A percentile compares a stretch with the other conserved stretches of the same genome.
Conservation (phyloP, 805 yeast species). For the Myxozyma lipomycoides region DNA sequence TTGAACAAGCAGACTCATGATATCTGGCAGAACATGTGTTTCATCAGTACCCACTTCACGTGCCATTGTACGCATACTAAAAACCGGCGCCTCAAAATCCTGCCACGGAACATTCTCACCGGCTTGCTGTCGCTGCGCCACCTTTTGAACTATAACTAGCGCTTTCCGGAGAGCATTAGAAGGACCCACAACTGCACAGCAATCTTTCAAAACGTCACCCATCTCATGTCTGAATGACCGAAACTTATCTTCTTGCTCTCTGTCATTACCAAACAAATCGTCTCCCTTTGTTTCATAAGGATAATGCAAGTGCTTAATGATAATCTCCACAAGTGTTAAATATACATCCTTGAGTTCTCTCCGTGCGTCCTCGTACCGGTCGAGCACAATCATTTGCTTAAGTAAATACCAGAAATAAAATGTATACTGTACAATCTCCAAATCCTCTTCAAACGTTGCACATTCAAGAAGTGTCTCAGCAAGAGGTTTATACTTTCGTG, state of each 20-base stretch:
- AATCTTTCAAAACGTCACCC: constrained; percentile 96
- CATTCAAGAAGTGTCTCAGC: constrained; percentile 69
- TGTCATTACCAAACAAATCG: constrained; percentile 59
- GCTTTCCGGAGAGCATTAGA: constrained; percentile 67
- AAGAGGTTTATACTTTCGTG: constrained; percentile 64
- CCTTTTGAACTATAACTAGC: constrained; percentile 51
- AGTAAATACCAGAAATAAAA: constrained; percentile 88
- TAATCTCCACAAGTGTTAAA: constrained; percentile 53
- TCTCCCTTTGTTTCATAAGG: constrained; percentile 49
- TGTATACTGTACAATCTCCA: constrained; percentile 84
- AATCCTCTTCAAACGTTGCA: constrained; percentile 70
- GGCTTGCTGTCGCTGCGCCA: constrained; percentile 36
- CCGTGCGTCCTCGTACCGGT: constrained; percentile 54
- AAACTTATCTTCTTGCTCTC: constrained; percentile 86
- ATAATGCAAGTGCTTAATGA: constrained; percentile 68
- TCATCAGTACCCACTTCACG: constrained; percentile 73
- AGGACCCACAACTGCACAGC: constrained; percentile 87
- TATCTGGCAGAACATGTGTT: constrained; percentile 63
- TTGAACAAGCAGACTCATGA: constrained; percentile 63
- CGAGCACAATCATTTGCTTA: constrained; percentile 64
- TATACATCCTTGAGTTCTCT: constrained; percentile 52
- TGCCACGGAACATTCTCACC: constrained; percentile 66
- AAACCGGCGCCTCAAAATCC: constrained; percentile 81
- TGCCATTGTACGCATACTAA: constrained; percentile 90
- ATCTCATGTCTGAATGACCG: constrained; percentile 91